These are phyloP conservation scores for Fusarium duplospermum DNA, from an alignment of 2,329 filamentous ascomycete species.

Conservation along the genomic window DNA sequence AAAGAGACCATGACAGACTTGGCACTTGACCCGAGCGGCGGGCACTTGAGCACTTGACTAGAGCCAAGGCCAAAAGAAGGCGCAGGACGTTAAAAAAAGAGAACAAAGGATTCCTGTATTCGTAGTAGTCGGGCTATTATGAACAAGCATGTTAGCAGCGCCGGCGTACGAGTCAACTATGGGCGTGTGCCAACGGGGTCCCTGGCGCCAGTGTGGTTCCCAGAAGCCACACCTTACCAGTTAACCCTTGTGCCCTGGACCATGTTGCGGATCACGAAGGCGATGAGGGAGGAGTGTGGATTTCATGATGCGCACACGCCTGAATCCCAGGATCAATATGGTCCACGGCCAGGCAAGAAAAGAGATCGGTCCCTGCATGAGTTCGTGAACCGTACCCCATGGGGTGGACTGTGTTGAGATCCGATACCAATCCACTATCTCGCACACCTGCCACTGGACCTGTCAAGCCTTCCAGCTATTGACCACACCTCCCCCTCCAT, in stretches of 20 bases:
- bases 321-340: not conserved
- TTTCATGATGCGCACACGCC: constrained; percentile 7
- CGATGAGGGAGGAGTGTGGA: constrained; percentile 16
- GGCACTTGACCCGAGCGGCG: constrained; percentile 12
- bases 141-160: constrained; percentile 20
- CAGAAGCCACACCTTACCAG: constrained; percentile 23
- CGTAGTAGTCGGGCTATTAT: constrained; percentile 2
- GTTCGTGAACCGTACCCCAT: constrained; percentile 31
- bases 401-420: constrained; percentile 25
- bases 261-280: constrained; percentile 31
- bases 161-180: constrained; percentile 3
- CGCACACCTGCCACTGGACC: constrained; percentile 12
- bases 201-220: constrained; percentile 15
- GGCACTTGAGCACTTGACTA: constrained; percentile 12
- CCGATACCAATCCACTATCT: constrained; percentile 28
- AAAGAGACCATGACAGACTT: constrained; percentile 16
- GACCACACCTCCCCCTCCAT: constrained; percentile 9
- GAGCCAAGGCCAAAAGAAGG: constrained; percentile 9
- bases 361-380: constrained; percentile 41
- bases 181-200: constrained; percentile 14
- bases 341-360: constrained; percentile 5
- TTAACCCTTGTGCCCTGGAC: constrained; percentile 17
- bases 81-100: constrained; percentile 7
- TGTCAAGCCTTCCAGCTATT: constrained; percentile 18
- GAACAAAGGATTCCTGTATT: constrained; percentile 22